Evolutionary conservation across 345 rosid genomes (phyloP), one percentile per base, ranked within the genome.

Genomic region (Brassica cretica): DNA sequence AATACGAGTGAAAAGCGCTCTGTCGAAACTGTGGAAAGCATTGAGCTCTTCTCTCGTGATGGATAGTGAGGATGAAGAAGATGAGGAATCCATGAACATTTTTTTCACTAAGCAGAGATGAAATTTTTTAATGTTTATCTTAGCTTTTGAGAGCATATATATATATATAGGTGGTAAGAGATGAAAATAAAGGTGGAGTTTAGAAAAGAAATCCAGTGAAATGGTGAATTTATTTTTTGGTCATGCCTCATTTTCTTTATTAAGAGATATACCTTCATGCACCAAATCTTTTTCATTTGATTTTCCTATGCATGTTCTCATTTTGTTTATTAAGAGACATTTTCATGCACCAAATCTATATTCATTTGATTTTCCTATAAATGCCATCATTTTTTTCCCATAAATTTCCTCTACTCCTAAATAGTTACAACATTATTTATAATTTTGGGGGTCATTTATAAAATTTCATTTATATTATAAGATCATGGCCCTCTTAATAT

Each of bases 11-110:
- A 86, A 92, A 19, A 89, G 82, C 0, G 1, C 3, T 39, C 97
- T 80, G 60, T 92, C 97, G 4, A 76, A 77, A 68, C n/a, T 77
- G 83, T 92, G 88, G 75, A 90, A 92, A 4, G 78, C 16, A 39
- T 72, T 78, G 81, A 88, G 77, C 65, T 89, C 84, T 33, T 87
- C 78, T 12, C 68, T 76, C 24, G 85, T 73, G 19, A 87, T 64
- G 2, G 2, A 1, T 9, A 15, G 2, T 25, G 18, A 0, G 6
- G 72, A 7, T 16, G 61, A 53, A 21, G 71, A 53, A 6, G 59
- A 53, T 18, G 81, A 64, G 30, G 56, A 60, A 56, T 65, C 81
- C 81, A 77, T 76, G 51, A 5, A 6, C 12, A 25, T n/a, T 75
- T 0, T 49, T 37, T 74, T 66, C 14, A 7, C 2, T 56, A 27